These are phyloP conservation scores for Xylariaceae sp. DNA, from an alignment of 2,329 filamentous ascomycete genomes.

Conservation along the genomic window DNA sequence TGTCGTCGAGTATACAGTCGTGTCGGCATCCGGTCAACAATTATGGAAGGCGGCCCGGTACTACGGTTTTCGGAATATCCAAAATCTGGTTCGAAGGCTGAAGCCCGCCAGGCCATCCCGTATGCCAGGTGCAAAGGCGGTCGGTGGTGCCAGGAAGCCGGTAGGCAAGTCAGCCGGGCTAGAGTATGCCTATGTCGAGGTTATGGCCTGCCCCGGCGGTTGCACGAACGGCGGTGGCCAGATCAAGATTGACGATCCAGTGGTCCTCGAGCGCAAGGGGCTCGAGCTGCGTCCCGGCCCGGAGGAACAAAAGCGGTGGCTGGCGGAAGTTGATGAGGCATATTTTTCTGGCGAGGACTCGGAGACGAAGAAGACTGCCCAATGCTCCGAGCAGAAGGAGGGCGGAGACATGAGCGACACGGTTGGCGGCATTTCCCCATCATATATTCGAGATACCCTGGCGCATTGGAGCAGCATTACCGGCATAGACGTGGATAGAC, in stretches of 20 bases:
- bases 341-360: constrained; percentile 71
- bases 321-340: constrained; percentile 75
- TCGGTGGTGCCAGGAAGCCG: constrained; percentile 47
- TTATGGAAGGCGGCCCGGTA: constrained; percentile 80
- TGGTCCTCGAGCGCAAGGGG: constrained; percentile 43
- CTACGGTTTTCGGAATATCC: constrained; percentile 97
- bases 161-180: constrained; percentile 40
- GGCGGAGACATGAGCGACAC: constrained; percentile 27
- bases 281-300: constrained; percentile 53
- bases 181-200: constrained; percentile 90
- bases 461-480: constrained; percentile 69
- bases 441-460: constrained; percentile 60
- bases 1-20: constrained; percentile 75
- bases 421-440: constrained; percentile 59
- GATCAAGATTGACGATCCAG: constrained; percentile 79
- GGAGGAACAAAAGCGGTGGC: constrained; percentile 79
- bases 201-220: constrained; percentile 98
- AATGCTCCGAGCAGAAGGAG: constrained; percentile 19
- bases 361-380: constrained; percentile 22
- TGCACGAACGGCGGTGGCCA: constrained; percentile 97
- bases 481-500: constrained; percentile 59
- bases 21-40: constrained; percentile 45
- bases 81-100: constrained; percentile 88
- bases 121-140: constrained; percentile 66
- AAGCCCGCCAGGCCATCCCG: constrained; percentile 73